Evolutionary conservation across 2,329 filamentous ascomycete genomes (phyloP).

Genomic region (Talaromyces sp.): DNA sequence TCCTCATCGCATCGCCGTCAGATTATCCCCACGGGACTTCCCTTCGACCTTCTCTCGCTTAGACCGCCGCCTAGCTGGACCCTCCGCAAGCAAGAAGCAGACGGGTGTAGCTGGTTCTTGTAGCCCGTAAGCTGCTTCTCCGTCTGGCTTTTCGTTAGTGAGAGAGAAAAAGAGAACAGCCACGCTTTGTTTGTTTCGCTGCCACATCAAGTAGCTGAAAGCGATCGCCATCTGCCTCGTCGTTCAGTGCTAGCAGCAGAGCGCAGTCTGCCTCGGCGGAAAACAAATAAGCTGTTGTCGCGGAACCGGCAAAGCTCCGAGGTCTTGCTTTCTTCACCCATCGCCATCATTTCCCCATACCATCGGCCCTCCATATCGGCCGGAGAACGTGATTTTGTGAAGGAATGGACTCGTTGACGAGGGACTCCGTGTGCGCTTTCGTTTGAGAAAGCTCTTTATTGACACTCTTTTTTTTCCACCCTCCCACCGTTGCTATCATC

Average conservation of each 20-base stretch:
- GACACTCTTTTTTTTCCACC: neutral
- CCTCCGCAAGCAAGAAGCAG: neutral
- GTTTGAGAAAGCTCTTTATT: neutral
- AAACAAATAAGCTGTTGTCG: neutral
- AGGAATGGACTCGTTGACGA: constrained; percentile 9
- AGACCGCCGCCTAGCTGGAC: neutral
- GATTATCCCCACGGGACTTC: neutral
- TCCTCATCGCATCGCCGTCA: neutral
- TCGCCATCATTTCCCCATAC: neutral
- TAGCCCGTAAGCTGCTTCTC: neutral
- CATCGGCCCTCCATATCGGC: neutral
- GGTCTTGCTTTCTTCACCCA: neutral
- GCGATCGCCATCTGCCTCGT: neutral
- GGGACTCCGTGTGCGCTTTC: constrained; percentile 4
- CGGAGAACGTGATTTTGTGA: neutral
- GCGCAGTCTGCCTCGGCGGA: neutral
- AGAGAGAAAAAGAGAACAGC: neutral
- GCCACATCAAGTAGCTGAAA: neutral
- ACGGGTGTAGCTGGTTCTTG: neutral
- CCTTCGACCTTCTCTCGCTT: neutral
- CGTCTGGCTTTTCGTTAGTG: neutral
- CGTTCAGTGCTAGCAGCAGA: neutral
- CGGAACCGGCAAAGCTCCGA: neutral
- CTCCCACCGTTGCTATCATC: neutral
- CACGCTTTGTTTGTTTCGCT: neutral